Conservation (phyloP, 1,284 basidiomycete genomes). For the Tetrapyrgos nigripes region DNA sequence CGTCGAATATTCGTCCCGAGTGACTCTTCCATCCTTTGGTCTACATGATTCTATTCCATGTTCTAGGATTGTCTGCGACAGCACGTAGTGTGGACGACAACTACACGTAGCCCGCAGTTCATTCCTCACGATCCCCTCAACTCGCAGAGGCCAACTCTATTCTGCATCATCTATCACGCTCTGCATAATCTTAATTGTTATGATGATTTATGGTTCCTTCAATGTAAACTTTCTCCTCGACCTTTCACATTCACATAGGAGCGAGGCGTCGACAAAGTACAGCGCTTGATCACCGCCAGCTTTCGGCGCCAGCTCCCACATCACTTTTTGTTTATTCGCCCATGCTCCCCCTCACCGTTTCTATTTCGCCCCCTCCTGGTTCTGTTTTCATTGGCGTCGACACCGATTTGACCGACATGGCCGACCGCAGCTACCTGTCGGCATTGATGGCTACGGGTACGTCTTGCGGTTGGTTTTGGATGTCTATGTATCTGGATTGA, state of each 20-base stretch:
- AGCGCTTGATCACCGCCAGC: constrained; percentile 41
- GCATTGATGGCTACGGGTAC: constrained; percentile 1
- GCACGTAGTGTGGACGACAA: constrained; percentile 7
- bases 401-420: not conserved
- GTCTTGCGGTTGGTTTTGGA: constrained; percentile 1
- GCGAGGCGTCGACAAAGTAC: constrained; percentile 19
- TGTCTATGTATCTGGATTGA: constrained; percentile 8
- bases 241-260: constrained; percentile 8
- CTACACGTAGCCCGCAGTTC: not conserved
- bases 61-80: constrained; percentile 14
- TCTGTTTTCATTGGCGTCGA: constrained; percentile 6
- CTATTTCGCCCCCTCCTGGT: constrained; percentile 5
- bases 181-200: constrained; percentile 14
- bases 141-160: not conserved
- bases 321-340: constrained; percentile 1
- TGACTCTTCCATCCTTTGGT: constrained; percentile 29
- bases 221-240: constrained; percentile 9
- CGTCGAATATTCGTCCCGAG: constrained; percentile 41
- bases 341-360: constrained; percentile 10
- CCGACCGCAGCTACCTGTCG: not conserved
- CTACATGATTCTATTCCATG: constrained; percentile 36
- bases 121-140: not conserved
- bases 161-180: not conserved
- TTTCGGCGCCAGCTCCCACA: not conserved
- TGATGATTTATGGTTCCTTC: constrained; percentile 16